phyloP scores from a whole-genome alignment of 1,284 basidiomycete genomes.

The Cryptococcus sp. region DNA sequence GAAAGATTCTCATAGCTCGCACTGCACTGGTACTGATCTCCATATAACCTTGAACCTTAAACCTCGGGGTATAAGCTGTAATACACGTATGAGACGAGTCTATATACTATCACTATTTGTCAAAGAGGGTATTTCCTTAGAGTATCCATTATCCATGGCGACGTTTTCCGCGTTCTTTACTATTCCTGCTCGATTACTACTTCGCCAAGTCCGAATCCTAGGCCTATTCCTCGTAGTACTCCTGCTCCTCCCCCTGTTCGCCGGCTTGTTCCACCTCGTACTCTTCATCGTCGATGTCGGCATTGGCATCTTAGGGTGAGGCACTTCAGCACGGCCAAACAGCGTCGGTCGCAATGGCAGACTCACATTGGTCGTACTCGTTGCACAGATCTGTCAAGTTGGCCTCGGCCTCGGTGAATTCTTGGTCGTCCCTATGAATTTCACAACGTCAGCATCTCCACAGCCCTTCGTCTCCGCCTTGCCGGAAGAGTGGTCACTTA shows the following conservation, averaged over 20 bases:
- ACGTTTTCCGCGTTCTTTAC: too few species aligned
- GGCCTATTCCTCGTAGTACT: conserved; percentile 19
- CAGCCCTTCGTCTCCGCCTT: neutral
- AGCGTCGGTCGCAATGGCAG: too few species aligned
- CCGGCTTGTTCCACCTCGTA: conserved; percentile 20
- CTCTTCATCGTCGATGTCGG: conserved; percentile 39
- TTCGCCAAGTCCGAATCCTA: too few species aligned
- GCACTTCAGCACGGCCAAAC: neutral
- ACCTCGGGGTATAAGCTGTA: too few species aligned
- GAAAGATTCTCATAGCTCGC: too few species aligned
- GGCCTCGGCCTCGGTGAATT: conserved; percentile 71
- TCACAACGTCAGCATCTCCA: neutral
- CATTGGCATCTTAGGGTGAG: conserved; percentile 26
- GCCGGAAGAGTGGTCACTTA: conserved; percentile 16
- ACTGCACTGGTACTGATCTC: too few species aligned
- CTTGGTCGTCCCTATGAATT: conserved; percentile 66
- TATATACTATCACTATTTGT: too few species aligned
- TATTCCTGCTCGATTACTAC: too few species aligned
- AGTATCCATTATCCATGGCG: too few species aligned
- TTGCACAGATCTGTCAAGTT: conserved; percentile 50
- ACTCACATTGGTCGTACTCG: conserved; percentile 50
- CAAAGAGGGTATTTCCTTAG: too few species aligned
- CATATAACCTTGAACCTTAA: too few species aligned
- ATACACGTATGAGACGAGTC: too few species aligned
- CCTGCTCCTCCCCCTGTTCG: conserved; percentile 9